Base-by-base conservation (phyloP, 371 early-diverging fungal genomes). In the Mucor mucedo region DNA sequence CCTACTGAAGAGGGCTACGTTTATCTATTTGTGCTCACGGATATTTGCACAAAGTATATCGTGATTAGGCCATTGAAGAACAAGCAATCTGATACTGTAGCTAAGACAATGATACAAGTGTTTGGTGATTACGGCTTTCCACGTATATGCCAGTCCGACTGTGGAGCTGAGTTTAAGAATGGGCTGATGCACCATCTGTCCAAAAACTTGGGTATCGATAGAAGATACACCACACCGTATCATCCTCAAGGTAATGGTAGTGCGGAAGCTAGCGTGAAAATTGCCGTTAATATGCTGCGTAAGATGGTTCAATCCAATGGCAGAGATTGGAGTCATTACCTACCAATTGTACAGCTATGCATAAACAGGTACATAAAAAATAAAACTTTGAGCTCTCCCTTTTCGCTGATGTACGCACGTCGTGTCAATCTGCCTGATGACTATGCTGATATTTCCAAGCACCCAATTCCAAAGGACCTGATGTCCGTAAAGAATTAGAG, bases 81-180 rank as follows among this genome's bases (percentile, higher is more conserved):
- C 45, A 75, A 78, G 45, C 41, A 49, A 27, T 38, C 60, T 2
- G 50, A 41, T 32, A 68, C 71, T 5, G 45, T 41, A 1, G 32
- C 38, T 9, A 52, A 54, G 32, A 35, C 40, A 27, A 3, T 61
- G 2, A 52, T 53, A 6, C 2, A 32, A 1, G 8, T 58, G 9
- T 39, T 45, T 16, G 4, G 35, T 33, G 41, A 29, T 9, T 61
- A 14, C n/a, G 62, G 55, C 0, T 2, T 28, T 4, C 7, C 33
- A 7, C 6, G 21, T 2, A 40, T 11, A 5, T 38, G 67, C 5
- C 67, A 66, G 64, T 42, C 44, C 11, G 75, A 78, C 55, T 72
- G 72, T 57, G 78, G 75, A 5, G 59, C 49, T 4, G 75, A 78
- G 55, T 68, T 70, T 33, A 38, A 49, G 0, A 72, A 70, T 54